These are phyloP conservation scores for Athelia sp. DNA, from an alignment of 1,284 basidiomycete genomes.

Conservation along the genomic window DNA sequence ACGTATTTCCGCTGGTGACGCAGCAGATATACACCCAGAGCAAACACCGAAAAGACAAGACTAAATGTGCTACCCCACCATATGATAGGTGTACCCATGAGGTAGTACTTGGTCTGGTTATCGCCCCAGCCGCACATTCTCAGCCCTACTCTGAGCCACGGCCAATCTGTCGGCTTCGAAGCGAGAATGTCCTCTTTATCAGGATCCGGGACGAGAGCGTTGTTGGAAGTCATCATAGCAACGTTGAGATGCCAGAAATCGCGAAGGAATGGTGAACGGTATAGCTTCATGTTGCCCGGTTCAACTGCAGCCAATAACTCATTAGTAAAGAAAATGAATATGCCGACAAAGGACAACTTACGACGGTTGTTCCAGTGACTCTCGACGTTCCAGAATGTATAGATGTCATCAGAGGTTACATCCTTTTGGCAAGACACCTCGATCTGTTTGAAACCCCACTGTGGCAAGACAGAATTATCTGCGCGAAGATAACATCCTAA, in stretches of 20 bases:
- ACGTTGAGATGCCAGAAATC: conserved; percentile 99
- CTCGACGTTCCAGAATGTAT: conserved; percentile 98
- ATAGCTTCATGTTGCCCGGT: conserved; percentile 75
- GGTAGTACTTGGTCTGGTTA: conserved; percentile 85
- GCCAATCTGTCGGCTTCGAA: conserved; percentile 92
- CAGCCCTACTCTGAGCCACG: conserved; percentile 81
- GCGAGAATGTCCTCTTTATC: conserved; percentile 98
- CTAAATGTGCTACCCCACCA: conserved; percentile 85
- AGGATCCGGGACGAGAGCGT: conserved; percentile 93
- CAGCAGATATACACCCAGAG: conserved; percentile 70
- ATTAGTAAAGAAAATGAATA: not conserved
- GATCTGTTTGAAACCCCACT: conserved; percentile 99
- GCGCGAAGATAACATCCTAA: conserved; percentile 90
- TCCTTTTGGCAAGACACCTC: conserved; percentile 94
- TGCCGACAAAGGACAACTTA: conserved; percentile 39
- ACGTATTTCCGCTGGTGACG: conserved; percentile 85
- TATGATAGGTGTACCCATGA: conserved; percentile 88
- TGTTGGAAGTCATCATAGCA: conserved; percentile 99
- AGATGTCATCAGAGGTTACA: conserved; percentile 76
- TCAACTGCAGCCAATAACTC: conserved; percentile 54
- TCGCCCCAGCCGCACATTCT: conserved; percentile 99
- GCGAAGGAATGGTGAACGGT: conserved; percentile 88
- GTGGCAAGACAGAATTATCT: conserved; percentile 85
- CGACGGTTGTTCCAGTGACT: conserved; percentile 92
- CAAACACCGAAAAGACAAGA: conserved; percentile 51